A percentile compares a stretch with the other conserved stretches of the same genome.
Evolutionary conservation across 2,329 filamentous ascomycete species (phyloP).

Genomic region (Cordyceps cicadae): DNA sequence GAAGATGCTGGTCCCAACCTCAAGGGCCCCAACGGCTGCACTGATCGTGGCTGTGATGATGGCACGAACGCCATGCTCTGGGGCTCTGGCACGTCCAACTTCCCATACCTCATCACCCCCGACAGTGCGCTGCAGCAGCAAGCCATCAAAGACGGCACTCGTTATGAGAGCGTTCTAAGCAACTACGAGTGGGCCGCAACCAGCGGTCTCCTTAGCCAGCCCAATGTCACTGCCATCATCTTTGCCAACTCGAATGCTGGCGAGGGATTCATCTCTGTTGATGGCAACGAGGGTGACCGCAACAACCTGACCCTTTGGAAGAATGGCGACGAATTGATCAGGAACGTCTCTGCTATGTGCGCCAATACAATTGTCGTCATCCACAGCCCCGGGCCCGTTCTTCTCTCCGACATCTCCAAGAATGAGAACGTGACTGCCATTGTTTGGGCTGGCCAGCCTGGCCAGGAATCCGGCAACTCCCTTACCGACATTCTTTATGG

Average conservation of each 20-base stretch:
- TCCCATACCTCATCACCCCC: slow-evolving; percentile 69
- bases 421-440: slow-evolving; percentile 77
- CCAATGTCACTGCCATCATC: slow-evolving; percentile 66
- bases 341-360: slow-evolving; percentile 67
- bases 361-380: slow-evolving; percentile 90
- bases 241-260: slow-evolving; percentile 85
- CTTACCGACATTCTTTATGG: slow-evolving; percentile 81
- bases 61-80: slow-evolving; percentile 67
- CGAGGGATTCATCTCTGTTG: slow-evolving; percentile 77
- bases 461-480: slow-evolving; percentile 74
- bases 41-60: slow-evolving; percentile 53
- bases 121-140: slow-evolving; percentile 59
- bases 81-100: slow-evolving; percentile 67
- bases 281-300: slow-evolving; percentile 78
- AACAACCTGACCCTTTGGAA: slow-evolving; percentile 90
- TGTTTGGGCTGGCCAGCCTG: slow-evolving; percentile 72
- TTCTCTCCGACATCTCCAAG: slow-evolving; percentile 66
- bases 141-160: slow-evolving; percentile 49
- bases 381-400: slow-evolving; percentile 73
- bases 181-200: slow-evolving; percentile 57
- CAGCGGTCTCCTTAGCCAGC: slow-evolving; percentile 49
- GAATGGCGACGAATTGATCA: slow-evolving; percentile 70
- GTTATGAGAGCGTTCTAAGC: slow-evolving; percentile 59
- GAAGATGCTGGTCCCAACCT: slow-evolving; percentile 72
- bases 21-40: slow-evolving; percentile 70